Base-by-base conservation (phyloP, 306 rosid species). In the Vicia faba region DNA sequence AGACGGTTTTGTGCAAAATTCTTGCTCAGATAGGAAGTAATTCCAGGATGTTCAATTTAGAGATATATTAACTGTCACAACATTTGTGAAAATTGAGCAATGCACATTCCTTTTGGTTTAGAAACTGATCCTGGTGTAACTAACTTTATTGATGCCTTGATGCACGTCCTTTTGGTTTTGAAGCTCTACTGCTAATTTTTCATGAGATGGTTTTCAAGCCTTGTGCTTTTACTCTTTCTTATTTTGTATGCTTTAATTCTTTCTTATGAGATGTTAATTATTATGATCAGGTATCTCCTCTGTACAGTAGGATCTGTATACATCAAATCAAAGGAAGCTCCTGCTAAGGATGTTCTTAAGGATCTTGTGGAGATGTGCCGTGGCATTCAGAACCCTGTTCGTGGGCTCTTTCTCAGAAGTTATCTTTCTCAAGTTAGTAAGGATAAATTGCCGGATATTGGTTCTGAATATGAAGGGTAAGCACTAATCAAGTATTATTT, bases 291-390 rank as follows among this genome's bases (percentile, higher is more conserved):
- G 90, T 90, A 89, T 82, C 96, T 93, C 70, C 96, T 89, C 41
- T 90, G 99, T 76, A 90, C 97, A 36, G 97, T 93, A 43, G 99
- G 96, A 73, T 90, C 97, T 8, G 99, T 90, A 48, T 93, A 83
- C 87, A 84, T 89, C 65, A 88, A 85, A 46, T 88, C 96, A 25
- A 90, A 88, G 85, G 97, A 88, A 70, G 99, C 89, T 66, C 99
- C 96, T 19, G 97, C 99, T 16, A 93, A 86, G 81, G 98, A 92
- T 54, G 83, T 92, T 68, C 99, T 90, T 62, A 90, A 89, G 83
- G 99, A 93, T 81, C 97, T 89, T 25, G 97, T 90, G 26, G 99
- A 93, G 71, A 89, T 89, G 97, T 93, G 97, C 74, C 97, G 86
- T 56, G 97, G 86, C 54, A 86, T 90, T 82, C 99, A 89, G 39